Evolutionary conservation across 1,284 basidiomycete genomes (phyloP).

Genomic region (Rhodotorula sp.): DNA sequence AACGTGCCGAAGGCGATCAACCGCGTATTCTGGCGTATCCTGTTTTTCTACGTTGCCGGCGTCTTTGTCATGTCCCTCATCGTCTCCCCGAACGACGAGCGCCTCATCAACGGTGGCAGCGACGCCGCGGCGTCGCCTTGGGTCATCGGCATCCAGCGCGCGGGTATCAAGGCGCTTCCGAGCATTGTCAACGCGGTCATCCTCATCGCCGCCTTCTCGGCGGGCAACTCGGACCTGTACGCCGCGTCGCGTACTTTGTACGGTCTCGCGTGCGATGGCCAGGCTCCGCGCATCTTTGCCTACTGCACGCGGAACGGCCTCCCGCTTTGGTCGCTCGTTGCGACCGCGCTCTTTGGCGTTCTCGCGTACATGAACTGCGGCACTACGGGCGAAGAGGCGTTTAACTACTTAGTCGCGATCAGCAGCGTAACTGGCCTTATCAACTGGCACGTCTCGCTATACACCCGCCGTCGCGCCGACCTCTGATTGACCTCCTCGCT

Average conservation of each 20-base stretch:
- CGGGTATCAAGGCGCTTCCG: slow-evolving; percentile 69
- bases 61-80: slow-evolving; percentile 66
- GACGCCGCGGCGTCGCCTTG: slow-evolving; percentile 66
- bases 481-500: accelerated
- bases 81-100: slow-evolving; percentile 68
- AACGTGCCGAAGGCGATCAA: slow-evolving; percentile 78
- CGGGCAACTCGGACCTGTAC: slow-evolving; percentile 75
- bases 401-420: slow-evolving; percentile 47
- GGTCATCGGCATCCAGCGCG: slow-evolving; percentile 76
- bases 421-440: slow-evolving; percentile 60
- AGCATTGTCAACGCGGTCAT: slow-evolving; percentile 68
- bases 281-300: slow-evolving; percentile 63
- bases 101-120: slow-evolving; percentile 59
- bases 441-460: slow-evolving; percentile 51
- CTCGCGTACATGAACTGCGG: slow-evolving; percentile 60
- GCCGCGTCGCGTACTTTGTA: slow-evolving; percentile 79
- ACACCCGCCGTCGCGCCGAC: neutral
- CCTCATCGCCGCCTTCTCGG: slow-evolving; percentile 77
- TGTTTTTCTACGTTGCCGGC: slow-evolving; percentile 48
- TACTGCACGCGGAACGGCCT: slow-evolving; percentile 73
- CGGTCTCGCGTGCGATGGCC: slow-evolving; percentile 70
- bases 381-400: slow-evolving; percentile 47
- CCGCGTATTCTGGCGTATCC: slow-evolving; percentile 63
- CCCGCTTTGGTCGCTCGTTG: slow-evolving; percentile 64
- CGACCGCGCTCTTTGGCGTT: slow-evolving; percentile 58